These are phyloP conservation scores for Monilinia fructicola DNA, from an alignment of 2,329 filamentous ascomycete genomes.

Conservation along the genomic window DNA sequence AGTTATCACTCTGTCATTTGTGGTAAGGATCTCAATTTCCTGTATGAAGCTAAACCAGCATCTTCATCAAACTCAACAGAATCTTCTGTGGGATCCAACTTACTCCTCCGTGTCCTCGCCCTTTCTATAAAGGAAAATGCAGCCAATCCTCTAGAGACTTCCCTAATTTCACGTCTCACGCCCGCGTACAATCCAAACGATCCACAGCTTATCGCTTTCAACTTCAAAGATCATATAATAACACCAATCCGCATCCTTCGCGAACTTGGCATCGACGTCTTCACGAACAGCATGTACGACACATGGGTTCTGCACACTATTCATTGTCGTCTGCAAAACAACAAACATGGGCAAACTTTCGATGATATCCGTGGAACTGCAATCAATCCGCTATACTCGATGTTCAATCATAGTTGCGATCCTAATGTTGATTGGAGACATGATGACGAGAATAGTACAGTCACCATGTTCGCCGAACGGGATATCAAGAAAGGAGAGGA, in stretches of 20 bases:
- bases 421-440: constrained; percentile 40
- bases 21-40: constrained; percentile 38
- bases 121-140: constrained; percentile 34
- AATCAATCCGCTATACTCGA: constrained; percentile 37
- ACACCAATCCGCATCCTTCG: constrained; percentile 37
- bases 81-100: constrained; percentile 36
- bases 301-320: constrained; percentile 40
- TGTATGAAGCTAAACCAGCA: constrained; percentile 30
- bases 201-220: constrained; percentile 38
- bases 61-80: constrained; percentile 29
- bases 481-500: constrained; percentile 34
- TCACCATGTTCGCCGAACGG: constrained; percentile 34
- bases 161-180: constrained; percentile 38
- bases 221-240: constrained; percentile 36
- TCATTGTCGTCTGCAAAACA: constrained; percentile 40
- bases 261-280: constrained; percentile 38
- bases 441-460: constrained; percentile 31
- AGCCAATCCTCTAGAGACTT: constrained; percentile 36
- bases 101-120: constrained; percentile 38
- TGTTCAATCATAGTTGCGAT: constrained; percentile 42
- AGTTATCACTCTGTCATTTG: constrained; percentile 38
- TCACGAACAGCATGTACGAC: constrained; percentile 36
- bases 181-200: constrained; percentile 36
- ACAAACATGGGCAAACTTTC: constrained; percentile 38
- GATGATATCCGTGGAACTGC: constrained; percentile 37